A percentile compares a stretch with the other conserved stretches of the same genome.
Evolutionary conservation across 2,329 filamentous ascomycete species (phyloP).

Genomic region (Arachnomyces sp.): DNA sequence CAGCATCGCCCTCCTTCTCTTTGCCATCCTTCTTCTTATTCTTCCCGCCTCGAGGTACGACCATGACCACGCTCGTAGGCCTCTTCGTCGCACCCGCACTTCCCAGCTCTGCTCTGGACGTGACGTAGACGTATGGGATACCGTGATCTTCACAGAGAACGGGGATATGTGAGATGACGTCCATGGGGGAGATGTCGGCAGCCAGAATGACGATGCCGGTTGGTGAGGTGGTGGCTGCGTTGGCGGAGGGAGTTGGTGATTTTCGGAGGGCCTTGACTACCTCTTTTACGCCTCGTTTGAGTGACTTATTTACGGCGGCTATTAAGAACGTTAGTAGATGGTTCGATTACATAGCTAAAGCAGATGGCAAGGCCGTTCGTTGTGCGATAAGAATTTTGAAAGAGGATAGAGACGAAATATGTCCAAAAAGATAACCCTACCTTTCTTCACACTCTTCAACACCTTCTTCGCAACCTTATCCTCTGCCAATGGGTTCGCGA

Average conservation of each 20-base stretch:
- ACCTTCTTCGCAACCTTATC: constrained; percentile 46
- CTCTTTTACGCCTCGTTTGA: constrained; percentile 98
- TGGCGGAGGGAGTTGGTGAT: constrained; percentile 63
- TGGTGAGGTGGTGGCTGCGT: constrained; percentile 55
- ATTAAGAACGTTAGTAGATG: neutral
- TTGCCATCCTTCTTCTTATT: constrained; percentile 45
- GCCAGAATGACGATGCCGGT: constrained; percentile 80
- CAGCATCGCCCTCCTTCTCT: constrained; percentile 35
- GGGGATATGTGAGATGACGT: constrained; percentile 96
- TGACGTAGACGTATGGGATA: constrained; percentile 93
- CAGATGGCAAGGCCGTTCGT: neutral
- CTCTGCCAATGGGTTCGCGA: constrained; percentile 43
- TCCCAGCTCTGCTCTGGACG: constrained; percentile 85
- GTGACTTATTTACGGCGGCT: constrained; percentile 92
- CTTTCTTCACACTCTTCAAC: constrained; percentile 46
- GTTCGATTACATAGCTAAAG: too few relatives aligned
- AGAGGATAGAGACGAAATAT: constrained; percentile 2
- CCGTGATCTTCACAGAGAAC: constrained; percentile 97
- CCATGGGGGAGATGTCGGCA: constrained; percentile 95
- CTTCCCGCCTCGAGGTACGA: constrained; percentile 44
- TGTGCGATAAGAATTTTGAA: constrained; percentile 1
- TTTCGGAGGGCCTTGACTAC: constrained; percentile 98
- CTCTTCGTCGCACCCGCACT: constrained; percentile 91
- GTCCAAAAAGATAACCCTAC: constrained; percentile 20
- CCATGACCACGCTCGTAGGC: constrained; percentile 94